Conservation (phyloP, 345 rosid species). For the Citrus medica region DNA sequence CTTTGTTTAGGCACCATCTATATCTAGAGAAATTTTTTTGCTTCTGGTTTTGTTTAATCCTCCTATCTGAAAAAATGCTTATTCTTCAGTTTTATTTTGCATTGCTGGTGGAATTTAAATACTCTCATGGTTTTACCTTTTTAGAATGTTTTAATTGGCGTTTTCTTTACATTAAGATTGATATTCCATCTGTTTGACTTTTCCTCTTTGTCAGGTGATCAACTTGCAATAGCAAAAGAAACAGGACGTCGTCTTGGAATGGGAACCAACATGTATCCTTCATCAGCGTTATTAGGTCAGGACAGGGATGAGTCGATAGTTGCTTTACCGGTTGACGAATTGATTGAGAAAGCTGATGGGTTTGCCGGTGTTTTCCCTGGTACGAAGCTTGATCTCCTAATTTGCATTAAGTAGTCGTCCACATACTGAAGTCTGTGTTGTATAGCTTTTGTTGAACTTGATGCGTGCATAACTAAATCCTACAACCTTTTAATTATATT, state of each 20-base stretch:
- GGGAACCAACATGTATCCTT: conserved; percentile 73
- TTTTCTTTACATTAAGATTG: neutral
- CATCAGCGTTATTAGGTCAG: conserved; percentile 58
- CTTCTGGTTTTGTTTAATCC: neutral
- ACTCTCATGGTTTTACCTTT: neutral
- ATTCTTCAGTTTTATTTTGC: neutral
- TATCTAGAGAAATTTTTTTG: neutral
- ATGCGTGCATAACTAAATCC: neutral
- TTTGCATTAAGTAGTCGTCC: neutral
- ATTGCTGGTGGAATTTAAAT: neutral
- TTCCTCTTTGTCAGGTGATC: conserved; percentile 40
- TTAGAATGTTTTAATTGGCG: neutral
- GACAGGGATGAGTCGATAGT: conserved; percentile 52
- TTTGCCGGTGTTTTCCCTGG: conserved; percentile 79
- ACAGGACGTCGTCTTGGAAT: conserved; percentile 30
- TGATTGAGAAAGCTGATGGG: conserved; percentile 61
- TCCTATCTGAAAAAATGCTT: neutral
- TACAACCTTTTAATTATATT: neutral
- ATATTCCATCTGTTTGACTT: neutral
- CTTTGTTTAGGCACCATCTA: neutral
- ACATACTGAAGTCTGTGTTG: neutral
- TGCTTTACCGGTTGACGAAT: conserved; percentile 56
- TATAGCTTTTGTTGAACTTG: neutral
- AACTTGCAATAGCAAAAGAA: conserved; percentile 65
- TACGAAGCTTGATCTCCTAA: conserved; percentile 9